Base-by-base conservation (phyloP, 805 yeast species). In the Suhomyces vadensis region DNA sequence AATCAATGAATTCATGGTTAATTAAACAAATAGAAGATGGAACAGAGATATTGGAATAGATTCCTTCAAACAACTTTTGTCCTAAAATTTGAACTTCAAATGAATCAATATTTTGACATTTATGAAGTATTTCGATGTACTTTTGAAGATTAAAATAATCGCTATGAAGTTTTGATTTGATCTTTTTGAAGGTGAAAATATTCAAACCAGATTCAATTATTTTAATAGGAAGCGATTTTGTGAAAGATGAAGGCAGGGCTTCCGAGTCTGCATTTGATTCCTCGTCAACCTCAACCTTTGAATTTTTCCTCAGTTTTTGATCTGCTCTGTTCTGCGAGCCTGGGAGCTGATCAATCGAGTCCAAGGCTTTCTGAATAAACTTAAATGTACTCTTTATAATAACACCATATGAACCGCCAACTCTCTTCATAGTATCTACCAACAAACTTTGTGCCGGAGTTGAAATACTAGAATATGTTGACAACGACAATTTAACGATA, bases 381-480 rank as follows among this genome's bases (percentile, higher is more conserved):
- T 68, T 67, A 19, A 89, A 63, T 1, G 87, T 65, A 13, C 64
- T 56, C 8, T 71, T 71, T 2, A 84, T 61, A 27, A 88, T 75
- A 2, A 75, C 58, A 14, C 77, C 71, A 47, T 85, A 82, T 0
- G 89, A 77, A 0, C 87, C 87, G 50, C 82, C 74, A 3, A 92
- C 67, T 45, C 85, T 79, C 53, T 81, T 84, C 74, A 87, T 78
- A 1, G 87, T 80, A 22, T 84, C 82, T 2, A 80, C 75, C 44
- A 94, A 64, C 1, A 85, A 77, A 0, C 76, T 62, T 43, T 85
- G 88, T 0, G 96, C 95, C 16, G 83, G 77, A 7, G 74, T 69
- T 1, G 89, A 76, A n/a, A 87, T 78, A 3, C 81, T 81, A 0
- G 83, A 68, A 57, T 87, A 92, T 0, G 83, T 71, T 0, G 96